Evolutionary conservation across 352 stramenopile genomes (phyloP), one percentile per base, ranked within the genome.

Genomic region (Globisporangium spinosum): DNA sequence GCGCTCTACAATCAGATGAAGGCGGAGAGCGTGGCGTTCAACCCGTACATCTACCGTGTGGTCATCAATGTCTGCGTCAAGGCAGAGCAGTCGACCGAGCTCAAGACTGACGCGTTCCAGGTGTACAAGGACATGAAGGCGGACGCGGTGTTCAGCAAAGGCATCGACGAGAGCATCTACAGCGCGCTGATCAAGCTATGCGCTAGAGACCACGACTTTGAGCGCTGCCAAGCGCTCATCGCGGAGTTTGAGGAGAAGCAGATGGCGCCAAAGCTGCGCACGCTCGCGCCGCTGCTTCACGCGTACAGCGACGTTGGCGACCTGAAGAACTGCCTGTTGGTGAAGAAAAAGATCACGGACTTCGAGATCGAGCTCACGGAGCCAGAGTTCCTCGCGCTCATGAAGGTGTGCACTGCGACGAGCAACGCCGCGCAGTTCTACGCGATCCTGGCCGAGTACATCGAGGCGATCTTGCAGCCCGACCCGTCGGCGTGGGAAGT

Each of bases 151-250:
- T 56, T 40, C 38, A 76, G 49, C 51, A 73, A 63, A 23, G 77
- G 65, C 23, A 70, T 85, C 12, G 78, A 87, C 25, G 87, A 95
- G 67, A 82, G 76, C 15, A 85, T 82, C 32, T 90, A 87, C 71
- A 94, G 79, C 65, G 83, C 87, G 27, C 74, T 95, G 56, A 73
- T 94, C 63, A 92, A 93, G 62, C 69, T 95, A 10, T 93, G 82
- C 67, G 79, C 75, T 67, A 85, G 86, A 55, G 77, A 77, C 9
- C 64, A 76, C 29, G 77, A 92, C 59, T 93, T 90, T 68, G 74
- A 76, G 3, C 70, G 69, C 23, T 87, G 80, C 54, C 68, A 82
- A 20, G 64, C 62, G 8, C 72, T 95, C 29, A 65, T 95, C 29
- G 67, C 70, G 4, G 74, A 82, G 15, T 75, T 95, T 74, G 75